Evolutionary conservation across 805 yeast genomes (phyloP).

Genomic region (Candida wancherniae): DNA sequence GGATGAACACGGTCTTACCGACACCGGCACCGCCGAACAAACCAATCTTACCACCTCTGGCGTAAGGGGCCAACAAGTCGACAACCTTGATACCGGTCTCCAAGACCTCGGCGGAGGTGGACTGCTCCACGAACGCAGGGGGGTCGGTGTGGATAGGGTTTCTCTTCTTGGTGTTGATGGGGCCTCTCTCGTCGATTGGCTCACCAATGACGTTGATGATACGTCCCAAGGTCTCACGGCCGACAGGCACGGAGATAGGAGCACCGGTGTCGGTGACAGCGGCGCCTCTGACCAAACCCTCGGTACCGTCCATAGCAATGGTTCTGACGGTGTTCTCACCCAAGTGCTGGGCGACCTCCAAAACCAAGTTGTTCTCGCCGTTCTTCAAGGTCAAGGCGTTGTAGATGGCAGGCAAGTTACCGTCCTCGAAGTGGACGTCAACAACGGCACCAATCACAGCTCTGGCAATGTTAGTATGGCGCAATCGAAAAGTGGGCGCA

Average conservation of each 20-base stretch:
- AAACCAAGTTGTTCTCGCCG: conserved; percentile 73
- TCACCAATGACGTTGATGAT: conserved; percentile 98
- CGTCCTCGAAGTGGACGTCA: conserved; percentile 98
- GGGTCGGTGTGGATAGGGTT: conserved; percentile 99
- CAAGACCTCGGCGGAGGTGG: conserved; percentile 95
- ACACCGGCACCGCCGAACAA: conserved; percentile 99
- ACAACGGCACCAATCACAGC: conserved; percentile 99
- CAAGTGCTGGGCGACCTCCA: conserved; percentile 99
- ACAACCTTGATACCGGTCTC: conserved; percentile 99
- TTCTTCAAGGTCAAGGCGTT: conserved; percentile 91
- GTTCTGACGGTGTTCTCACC: conserved; percentile 99
- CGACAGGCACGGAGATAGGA: conserved; percentile 98
- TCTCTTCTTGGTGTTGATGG: conserved; percentile 85
- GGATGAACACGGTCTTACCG: conserved; percentile 99
- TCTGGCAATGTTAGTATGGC: conserved; percentile 46
- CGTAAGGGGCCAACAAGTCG: conserved; percentile 98
- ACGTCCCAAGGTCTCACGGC: conserved; percentile 98
- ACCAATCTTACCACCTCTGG: conserved; percentile 99
- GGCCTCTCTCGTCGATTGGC: conserved; percentile 99
- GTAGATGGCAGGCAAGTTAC: conserved; percentile 93
- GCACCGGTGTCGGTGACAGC: conserved; percentile 91
- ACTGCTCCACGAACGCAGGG: conserved; percentile 93
- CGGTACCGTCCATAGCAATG: conserved; percentile 99
- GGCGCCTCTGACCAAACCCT: conserved; percentile 98
- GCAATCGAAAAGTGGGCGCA: too few relatives aligned